A percentile compares a stretch with the other conserved stretches of the same genome.
These are phyloP conservation scores for Ceratocystis alfenasii DNA, from an alignment of 2,329 filamentous ascomycete genomes.

Conservation along the genomic window DNA sequence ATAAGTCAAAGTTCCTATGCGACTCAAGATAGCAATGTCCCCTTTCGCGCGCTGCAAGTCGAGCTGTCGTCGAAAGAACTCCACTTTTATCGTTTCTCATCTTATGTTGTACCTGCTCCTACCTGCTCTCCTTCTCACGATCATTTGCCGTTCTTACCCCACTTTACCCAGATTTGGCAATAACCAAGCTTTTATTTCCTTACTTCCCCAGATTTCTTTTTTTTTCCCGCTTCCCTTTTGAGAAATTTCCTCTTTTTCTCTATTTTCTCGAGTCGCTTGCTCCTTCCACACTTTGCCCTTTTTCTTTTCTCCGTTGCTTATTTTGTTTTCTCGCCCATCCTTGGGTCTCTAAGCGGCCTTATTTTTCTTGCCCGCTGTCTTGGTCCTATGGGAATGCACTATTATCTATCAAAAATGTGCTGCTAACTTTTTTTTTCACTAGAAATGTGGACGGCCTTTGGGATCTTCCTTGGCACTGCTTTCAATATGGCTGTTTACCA, in stretches of 20 bases:
- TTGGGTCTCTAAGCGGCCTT: neutral
- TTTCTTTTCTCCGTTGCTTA: neutral
- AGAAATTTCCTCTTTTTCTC: neutral
- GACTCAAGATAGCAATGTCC: too few relatives aligned
- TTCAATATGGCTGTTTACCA: constrained; percentile 54
- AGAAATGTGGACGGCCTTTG: constrained; percentile 42
- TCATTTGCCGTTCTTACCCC: neutral
- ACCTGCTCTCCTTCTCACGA: neutral
- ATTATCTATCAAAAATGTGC: neutral
- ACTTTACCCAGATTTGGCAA: constrained; percentile 27
- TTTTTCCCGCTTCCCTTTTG: too few relatives aligned
- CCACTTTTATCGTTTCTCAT: neutral
- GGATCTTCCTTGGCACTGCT: constrained; percentile 53
- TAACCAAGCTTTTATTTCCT: neutral
- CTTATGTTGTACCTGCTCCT: neutral
- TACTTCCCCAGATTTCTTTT: constrained; percentile 10
- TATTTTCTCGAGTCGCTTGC: neutral
- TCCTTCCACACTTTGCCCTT: neutral
- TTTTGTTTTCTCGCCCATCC: neutral
- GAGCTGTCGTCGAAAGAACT: neutral
- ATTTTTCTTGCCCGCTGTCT: neutral
- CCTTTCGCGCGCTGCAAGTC: neutral
- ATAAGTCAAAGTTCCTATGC: neutral
- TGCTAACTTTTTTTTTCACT: neutral
- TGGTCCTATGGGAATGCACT: neutral